Evolutionary conservation across 75 land plant genomes (phyloP), one percentile per base, ranked within the genome.

Genomic region (Azolla pinnata): DNA sequence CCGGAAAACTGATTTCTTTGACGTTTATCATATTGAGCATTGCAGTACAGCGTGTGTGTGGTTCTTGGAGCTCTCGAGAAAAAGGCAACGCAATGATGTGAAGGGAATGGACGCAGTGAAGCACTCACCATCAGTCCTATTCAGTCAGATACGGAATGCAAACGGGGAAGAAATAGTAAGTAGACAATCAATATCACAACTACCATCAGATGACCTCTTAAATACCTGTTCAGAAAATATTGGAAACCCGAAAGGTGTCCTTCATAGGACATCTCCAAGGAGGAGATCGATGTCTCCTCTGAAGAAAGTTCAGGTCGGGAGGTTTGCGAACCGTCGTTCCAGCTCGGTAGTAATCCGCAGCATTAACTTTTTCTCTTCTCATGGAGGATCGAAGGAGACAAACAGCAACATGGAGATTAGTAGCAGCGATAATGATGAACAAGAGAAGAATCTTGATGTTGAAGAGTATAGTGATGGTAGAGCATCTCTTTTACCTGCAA

Each of bases 311-410:
- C 72, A 80, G 55, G 63, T 63, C 59, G 73, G 83, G 9, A 77
- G 74, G 29, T 69, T 73, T 33, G 76, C 79, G 29, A 73, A 65
- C 51, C 84, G 83, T 53, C 63, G 75, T 26, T 68, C 89, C 31
- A 81, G 87, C 10, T 40, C 63, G 35, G 86, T 86, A 44, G 88
- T 95, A 3, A 83, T 90, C 54, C 77, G 85, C 23, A 90, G 86
- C 66, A 79, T 95, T 17, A 95, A 90, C 45, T 89, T 89, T 56
- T 69, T 83, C 10, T 67, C 86, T 65, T 62, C 90, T 20, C 72
- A 79, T 31, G 51, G 62, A 54, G 45, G 52, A 54, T 45, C 64
- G 67, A 26, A 72, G 42, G 28, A 74, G 47, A 64, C 85, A 72
- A 16, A 61, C 74, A 29, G 27, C 48, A 25, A 69, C 80, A 51